phyloP scores from a whole-genome alignment of 139 green algal genomes.

The Yamagishiella unicocca region DNA sequence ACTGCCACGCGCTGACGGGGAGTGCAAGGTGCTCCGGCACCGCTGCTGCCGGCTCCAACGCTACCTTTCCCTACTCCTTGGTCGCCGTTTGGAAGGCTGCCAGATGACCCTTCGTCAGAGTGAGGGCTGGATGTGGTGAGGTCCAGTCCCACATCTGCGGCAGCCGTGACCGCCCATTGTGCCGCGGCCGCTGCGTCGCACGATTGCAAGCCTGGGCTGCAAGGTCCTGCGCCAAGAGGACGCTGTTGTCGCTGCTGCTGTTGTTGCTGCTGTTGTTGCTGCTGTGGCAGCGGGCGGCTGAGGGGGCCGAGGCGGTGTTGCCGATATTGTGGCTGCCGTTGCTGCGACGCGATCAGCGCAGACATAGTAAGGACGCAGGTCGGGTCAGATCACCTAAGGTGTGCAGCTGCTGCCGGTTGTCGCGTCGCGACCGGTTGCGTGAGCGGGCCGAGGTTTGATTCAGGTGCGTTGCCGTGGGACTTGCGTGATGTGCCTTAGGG shows the following conservation, averaged over 20 bases:
- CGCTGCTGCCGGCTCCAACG: too few relatives aligned
- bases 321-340: neutral
- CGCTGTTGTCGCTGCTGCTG: neutral
- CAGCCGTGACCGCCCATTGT: neutral
- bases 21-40: neutral
- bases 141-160: neutral
- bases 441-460: constrained; percentile 5
- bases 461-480: neutral
- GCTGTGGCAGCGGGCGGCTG: neutral
- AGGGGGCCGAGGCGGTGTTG: neutral
- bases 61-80: neutral
- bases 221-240: too few relatives aligned
- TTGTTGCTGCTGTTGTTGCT: constrained; percentile 33
- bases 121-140: neutral
- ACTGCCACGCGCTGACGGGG: too few relatives aligned
- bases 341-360: neutral
- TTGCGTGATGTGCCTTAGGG: too few relatives aligned
- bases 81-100: neutral
- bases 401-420: neutral
- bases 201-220: too few relatives aligned
- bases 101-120: neutral
- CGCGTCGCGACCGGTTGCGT: neutral
- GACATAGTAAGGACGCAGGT: neutral
- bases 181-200: neutral
- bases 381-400: neutral